Evolutionary conservation across 2,329 filamentous ascomycete species (phyloP).

Genomic region (Hypoxylon sp.): DNA sequence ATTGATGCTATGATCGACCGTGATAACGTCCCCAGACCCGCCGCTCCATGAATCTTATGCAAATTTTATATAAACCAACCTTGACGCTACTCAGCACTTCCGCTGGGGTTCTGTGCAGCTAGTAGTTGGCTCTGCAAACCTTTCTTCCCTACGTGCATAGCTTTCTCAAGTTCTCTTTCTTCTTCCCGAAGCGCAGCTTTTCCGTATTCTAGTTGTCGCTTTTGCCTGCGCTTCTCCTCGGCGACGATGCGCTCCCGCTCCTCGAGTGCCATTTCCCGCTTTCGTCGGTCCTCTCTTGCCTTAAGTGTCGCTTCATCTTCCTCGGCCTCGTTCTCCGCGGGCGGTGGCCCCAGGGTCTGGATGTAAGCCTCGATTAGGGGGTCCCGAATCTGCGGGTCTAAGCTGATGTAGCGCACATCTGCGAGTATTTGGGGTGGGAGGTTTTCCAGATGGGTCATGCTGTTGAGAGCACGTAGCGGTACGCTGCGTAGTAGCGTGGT

Average conservation of each 20-base stretch:
- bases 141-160: constrained; percentile 77
- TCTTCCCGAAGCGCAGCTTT: constrained; percentile 75
- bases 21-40: not conserved
- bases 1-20: not conserved
- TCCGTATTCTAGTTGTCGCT: constrained; percentile 71
- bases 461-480: constrained; percentile 72
- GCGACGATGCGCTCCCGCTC: constrained; percentile 75
- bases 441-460: constrained; percentile 67
- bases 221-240: constrained; percentile 73
- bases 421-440: constrained; percentile 75
- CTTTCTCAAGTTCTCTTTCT: constrained; percentile 76
- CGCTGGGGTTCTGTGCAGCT: constrained; percentile 48
- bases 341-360: constrained; percentile 72
- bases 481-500: constrained; percentile 74
- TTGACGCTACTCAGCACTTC: constrained; percentile 26
- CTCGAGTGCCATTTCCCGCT: constrained; percentile 76
- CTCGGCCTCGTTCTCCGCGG: constrained; percentile 57
- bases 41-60: not conserved
- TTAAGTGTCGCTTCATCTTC: constrained; percentile 68
- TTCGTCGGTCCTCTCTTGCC: constrained; percentile 65
- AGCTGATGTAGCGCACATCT: constrained; percentile 79
- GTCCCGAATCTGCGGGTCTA: constrained; percentile 74
- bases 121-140: constrained; percentile 74
- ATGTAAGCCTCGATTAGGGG: constrained; percentile 77
- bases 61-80: not conserved